These are phyloP conservation scores for Aspergillus bombycis DNA, from an alignment of 2,329 filamentous ascomycete species.

Conservation along the genomic window DNA sequence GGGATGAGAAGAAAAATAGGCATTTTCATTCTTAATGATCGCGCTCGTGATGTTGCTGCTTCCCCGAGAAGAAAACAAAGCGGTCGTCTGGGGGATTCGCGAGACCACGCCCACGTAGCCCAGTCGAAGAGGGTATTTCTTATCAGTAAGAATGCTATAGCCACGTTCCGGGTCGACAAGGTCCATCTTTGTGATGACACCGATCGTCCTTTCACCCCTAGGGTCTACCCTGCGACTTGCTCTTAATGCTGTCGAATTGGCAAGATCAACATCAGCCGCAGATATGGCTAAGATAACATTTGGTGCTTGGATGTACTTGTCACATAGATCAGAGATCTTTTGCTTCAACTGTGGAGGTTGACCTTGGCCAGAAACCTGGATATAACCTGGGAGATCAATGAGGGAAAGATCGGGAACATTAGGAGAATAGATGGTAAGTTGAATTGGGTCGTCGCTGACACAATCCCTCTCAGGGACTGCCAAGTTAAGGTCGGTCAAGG, in stretches of 20 bases:
- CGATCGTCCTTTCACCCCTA: constrained; percentile 91
- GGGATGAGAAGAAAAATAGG: constrained; percentile 84
- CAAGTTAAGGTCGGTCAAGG: constrained; percentile 89
- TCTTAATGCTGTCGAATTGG: constrained; percentile 89
- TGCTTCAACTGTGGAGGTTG: constrained; percentile 91
- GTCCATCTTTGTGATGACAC: constrained; percentile 99
- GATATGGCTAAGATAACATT: constrained; percentile 98
- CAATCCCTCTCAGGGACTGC: constrained; percentile 90
- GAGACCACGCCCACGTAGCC: constrained; percentile 96
- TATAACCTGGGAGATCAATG: constrained; percentile 96
- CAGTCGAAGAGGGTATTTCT: constrained; percentile 90
- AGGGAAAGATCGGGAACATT: constrained; percentile 93
- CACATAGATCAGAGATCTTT: constrained; percentile 93
- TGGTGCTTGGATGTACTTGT: constrained; percentile 95
- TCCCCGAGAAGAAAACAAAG: constrained; percentile 84
- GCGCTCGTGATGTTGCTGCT: constrained; percentile 76
- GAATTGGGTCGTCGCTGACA: constrained; percentile 95
- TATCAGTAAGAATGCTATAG: constrained; percentile 76
- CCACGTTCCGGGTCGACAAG: constrained; percentile 84
- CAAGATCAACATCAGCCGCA: constrained; percentile 93
- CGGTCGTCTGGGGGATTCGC: constrained; percentile 67
- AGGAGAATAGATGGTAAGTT: constrained; percentile 91
- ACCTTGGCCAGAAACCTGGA: constrained; percentile 89
- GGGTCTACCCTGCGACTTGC: constrained; percentile 92
- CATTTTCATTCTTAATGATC: constrained; percentile 84